phyloP scores from a whole-genome alignment of 352 stramenopile species.

The Albugo laibachii region DNA sequence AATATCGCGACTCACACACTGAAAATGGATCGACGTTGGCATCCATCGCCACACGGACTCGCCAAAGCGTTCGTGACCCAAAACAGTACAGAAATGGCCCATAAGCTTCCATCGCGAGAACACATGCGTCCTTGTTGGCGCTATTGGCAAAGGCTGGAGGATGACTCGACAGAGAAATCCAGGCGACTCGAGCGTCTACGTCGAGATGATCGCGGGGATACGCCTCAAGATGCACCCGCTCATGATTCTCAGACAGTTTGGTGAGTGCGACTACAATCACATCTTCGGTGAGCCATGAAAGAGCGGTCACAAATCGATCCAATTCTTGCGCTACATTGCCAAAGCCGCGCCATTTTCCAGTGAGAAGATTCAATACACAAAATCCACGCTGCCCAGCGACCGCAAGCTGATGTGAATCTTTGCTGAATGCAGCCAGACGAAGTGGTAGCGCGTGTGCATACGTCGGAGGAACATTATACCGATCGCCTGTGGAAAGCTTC shows the following conservation, averaged over 20 bases:
- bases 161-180: conserved; percentile 15
- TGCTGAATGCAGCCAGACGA: conserved; percentile 29
- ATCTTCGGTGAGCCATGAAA: conserved; percentile 49
- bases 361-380: conserved; percentile 40
- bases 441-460: conserved; percentile 45
- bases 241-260: conserved; percentile 29
- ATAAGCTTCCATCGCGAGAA: no score
- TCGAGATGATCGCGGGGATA: conserved; percentile 66
- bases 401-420: conserved; percentile 32
- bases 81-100: no score
- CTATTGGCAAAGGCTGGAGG: neutral
- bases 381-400: conserved; percentile 57
- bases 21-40: conserved; percentile 18
- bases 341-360: conserved; percentile 64
- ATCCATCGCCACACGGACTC: no score
- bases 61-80: no score
- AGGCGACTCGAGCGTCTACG: conserved; percentile 13
- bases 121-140: no score
- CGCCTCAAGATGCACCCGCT: conserved; percentile 29
- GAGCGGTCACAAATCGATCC: conserved; percentile 36
- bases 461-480: conserved; percentile 28
- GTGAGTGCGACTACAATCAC: conserved; percentile 41
- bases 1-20: conserved; percentile 12
- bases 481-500: conserved; percentile 31
- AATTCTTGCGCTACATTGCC: conserved; percentile 73